Base-by-base conservation (phyloP, 148 eudicot species). In the Linanthus parryae region DNA sequence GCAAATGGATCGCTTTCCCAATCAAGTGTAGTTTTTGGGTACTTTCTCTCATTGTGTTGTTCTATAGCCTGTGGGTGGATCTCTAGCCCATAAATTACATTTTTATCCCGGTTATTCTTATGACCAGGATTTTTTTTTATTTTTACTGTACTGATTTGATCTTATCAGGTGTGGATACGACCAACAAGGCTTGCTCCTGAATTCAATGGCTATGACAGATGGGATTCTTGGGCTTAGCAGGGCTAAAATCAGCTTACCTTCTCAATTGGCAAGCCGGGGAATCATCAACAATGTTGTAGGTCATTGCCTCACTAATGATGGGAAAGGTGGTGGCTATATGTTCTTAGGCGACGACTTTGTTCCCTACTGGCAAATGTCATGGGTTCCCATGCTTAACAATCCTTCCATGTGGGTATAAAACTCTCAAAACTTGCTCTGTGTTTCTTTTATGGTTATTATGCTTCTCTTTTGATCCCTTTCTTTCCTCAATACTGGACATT, bases 181-280 rank as follows among this genome's bases (percentile, higher is more conserved):
- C 48, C 87, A 81, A 59, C 87, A 71, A 73, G 87, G 87, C 56
- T 41, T 67, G 47, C 82, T 80, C 44, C 56, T 80, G 41, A 71
- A 73, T 54, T 62, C 82, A 15, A 56, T 77, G 66, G 58, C 57
- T 44, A 68, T 49, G 46, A 77, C 82, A 21, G 87, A 81, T 68
- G 87, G 87, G 35, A 77, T 81, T 38, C 65, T 81, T 44, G 83
- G 87, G 24, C 75, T 81, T 59, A 71, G 82, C 77, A 66, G 70
- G 60, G 74, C 74, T 26, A 65, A 73, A 73, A 75, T 77, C 36
- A 81, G 87, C 63, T 54, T 81, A 45, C 75, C 82, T 58, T 71
- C 79, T 56, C 87, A 81, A 54, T 71, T 81, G 63, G 82, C 82
- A 50, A 68, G 65, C 56, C 72, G 66, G 34, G 80, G 77, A 43